These are phyloP conservation scores for Talaromyces borbonicus DNA, from an alignment of 495 filamentous ascomycete species.

Conservation along the genomic window DNA sequence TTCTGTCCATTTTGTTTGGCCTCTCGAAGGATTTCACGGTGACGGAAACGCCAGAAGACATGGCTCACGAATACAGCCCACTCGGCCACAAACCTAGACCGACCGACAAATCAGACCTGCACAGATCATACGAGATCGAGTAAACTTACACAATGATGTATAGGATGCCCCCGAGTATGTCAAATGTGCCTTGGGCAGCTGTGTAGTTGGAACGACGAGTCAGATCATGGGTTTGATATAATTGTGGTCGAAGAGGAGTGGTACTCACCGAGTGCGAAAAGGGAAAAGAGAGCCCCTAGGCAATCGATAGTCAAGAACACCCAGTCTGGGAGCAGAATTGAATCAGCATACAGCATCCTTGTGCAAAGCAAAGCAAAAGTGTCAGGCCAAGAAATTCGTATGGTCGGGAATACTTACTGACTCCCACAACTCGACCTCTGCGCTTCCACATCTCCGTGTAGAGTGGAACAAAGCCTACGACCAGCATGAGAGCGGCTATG, in stretches of 20 bases:
- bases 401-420: constrained; percentile 36
- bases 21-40: constrained; percentile 45
- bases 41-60: constrained; percentile 55
- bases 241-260: not conserved
- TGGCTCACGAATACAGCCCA: constrained; percentile 60
- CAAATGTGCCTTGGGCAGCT: constrained; percentile 61
- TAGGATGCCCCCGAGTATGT: constrained; percentile 56
- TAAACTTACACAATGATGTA: constrained; percentile 58
- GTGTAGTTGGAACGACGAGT: constrained; percentile 7
- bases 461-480: constrained; percentile 54
- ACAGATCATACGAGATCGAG: too few species aligned
- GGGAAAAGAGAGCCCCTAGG: constrained; percentile 62
- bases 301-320: constrained; percentile 63
- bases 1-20: constrained; percentile 47
- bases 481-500: constrained; percentile 49
- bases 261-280: constrained; percentile 53
- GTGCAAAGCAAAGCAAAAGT: not conserved
- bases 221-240: too few species aligned
- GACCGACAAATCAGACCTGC: not conserved
- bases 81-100: constrained; percentile 50
- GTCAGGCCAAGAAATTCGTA: not conserved
- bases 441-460: constrained; percentile 67
- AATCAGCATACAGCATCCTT: constrained; percentile 24
- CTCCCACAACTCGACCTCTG: constrained; percentile 57
- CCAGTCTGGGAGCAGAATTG: constrained; percentile 47